Base-by-base conservation (phyloP, 345 rosid species). In the Gossypium mustelinum region DNA sequence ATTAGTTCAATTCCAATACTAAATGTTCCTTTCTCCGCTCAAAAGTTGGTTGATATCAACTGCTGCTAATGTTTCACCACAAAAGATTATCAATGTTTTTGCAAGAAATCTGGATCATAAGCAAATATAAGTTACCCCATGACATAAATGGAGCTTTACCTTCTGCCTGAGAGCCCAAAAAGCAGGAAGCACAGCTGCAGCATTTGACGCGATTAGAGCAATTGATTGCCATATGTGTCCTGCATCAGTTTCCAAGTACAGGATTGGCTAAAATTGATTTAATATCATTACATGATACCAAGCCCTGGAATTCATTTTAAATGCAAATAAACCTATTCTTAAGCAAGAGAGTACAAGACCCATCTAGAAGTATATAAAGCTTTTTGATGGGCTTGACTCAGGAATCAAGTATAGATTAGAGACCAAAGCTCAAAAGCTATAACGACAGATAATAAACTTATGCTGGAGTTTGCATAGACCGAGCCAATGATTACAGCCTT, bases 151-250 rank as follows among this genome's bases (percentile, higher is more conserved):
- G 57, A 18, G 60, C 47, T 50, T 81, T 86, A 94, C 98, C 92
- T 91, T 92, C 76, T 90, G 87, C 74, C 97, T 84, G 71, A 94
- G 91, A 75, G 96, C 89, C 94, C 92, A 93, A 85, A 82, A 89
- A 66, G 98, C 97, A 51, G 99, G 99, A 76, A 94, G 82, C 72
- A 91, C 79, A 54, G 97, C 97, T 11, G 93, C 99, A 78, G 79
- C 98, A 79, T 92, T 94, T 81, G 99, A 89, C 75, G 89, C 93
- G 34, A 91, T 93, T 68, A 94, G 91, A 75, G 97, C 92, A 78
- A 93, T 70, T 14, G 96, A 92, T 74, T 92, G 99, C 83, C 82
- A 74, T 68, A 91, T 48, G 65, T 92, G 94, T 64, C 89, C 98
- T 94, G 75, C 90, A 87, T 75, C 78, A 76, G 74, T 77, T 83